Evolutionary conservation across 2,329 filamentous ascomycete genomes (phyloP), one percentile per base, ranked within the genome.

Genomic region (Blastomyces emzantsi): DNA sequence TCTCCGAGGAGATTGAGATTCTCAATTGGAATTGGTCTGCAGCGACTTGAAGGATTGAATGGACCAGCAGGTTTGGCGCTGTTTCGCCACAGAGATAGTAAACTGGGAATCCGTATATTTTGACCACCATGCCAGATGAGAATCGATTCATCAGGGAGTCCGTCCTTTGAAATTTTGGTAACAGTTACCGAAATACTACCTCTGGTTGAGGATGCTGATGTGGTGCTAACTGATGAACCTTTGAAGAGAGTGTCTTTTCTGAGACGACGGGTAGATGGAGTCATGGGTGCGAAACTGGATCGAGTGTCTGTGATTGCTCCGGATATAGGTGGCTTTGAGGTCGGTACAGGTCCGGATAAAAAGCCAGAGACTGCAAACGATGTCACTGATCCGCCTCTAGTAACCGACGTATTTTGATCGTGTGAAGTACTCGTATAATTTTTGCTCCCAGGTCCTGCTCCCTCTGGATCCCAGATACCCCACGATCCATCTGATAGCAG

Each of bases 401-500:
- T 77, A 51, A 76, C 72, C 3, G 76, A 69, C 59, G 70, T 77
- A 11, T 71, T 67, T 66, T 77, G 74, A 43, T 73, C 73, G 60
- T 73, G 72, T 52, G 77, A 68, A 25, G 76, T 75, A 19, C 74
- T 76, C 64, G 62, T 39, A 25, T 30, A 36, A n/a, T 77, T 75
- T 5, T 70, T 69, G 45, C 70, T 72, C 19, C 74, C 76, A 3
- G 78, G 78, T 3, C 77, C 77, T 49, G 64, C 57, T n/a, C 75
- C 75, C 69, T 81, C 79, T 30, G 80, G 69, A 72, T 81, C 78
- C 79, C 79, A 81, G 15, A 81, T 74, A 19, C 79, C 79, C 78
- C 79, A 81, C 70, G 79, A 76, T 2, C 78, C 78, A 68, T 80
- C 77, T 7, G 75, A 75, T 56, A 80, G 72, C 55, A 81, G 70